Conservation (phyloP, 148 eudicot genomes). For the Vaccinium vitisidaea region DNA sequence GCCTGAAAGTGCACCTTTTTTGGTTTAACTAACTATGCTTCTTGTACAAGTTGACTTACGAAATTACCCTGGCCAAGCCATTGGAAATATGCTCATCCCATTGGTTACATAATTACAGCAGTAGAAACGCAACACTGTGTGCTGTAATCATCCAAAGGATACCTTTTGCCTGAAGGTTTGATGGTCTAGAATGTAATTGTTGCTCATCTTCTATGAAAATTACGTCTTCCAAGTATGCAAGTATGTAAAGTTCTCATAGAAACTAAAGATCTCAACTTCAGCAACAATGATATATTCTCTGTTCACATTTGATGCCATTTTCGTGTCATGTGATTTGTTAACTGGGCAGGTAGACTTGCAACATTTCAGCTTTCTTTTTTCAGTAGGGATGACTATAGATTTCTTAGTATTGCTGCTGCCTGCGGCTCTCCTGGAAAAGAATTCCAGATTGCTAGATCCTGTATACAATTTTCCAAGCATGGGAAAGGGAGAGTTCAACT, state of each 20-base stretch:
- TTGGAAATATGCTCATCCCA: background rate
- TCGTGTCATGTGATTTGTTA: background rate
- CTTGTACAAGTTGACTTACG: background rate
- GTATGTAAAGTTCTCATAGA: constrained; percentile 1
- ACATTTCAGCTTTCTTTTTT: background rate
- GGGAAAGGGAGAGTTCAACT: background rate
- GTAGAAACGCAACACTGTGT: background rate
- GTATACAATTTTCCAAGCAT: background rate
- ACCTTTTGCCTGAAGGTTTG: background rate
- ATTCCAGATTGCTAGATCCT: background rate
- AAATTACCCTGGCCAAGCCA: background rate
- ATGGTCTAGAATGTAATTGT: background rate
- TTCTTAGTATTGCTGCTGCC: too few species aligned
- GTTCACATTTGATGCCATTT: background rate
- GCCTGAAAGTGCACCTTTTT: background rate
- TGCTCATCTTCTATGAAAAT: background rate
- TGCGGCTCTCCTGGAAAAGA: background rate
- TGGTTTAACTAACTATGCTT: background rate
- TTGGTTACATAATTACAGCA: background rate
- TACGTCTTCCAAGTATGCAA: background rate
- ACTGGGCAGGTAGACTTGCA: background rate
- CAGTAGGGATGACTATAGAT: background rate
- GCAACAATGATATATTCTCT: background rate
- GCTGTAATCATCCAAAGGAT: background rate
- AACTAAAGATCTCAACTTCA: background rate